Evolutionary conservation across 768 basidiomycete genomes (phyloP), one percentile per base, ranked within the genome.

Genomic region (Mycena crocata): DNA sequence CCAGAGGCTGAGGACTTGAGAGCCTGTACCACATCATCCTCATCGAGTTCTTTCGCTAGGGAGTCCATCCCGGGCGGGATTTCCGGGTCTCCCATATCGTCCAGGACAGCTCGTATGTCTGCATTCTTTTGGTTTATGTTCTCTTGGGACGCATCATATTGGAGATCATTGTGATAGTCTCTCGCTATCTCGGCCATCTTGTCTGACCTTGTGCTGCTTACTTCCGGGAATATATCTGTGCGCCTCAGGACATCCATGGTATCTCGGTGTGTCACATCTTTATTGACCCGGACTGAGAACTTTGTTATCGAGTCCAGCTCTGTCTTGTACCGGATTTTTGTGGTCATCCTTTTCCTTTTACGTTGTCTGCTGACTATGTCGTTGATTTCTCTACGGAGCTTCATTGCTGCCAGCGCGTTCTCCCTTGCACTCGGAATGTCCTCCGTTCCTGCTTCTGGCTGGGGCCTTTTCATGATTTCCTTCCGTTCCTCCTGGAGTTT

Each of bases 101-200:
- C 28, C 31, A 34, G 31, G 3, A 37, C 26, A 6, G 31, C 17
- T 12, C 31, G 28, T 9, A 32, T 30, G 4, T 45, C n/a, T n/a
- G n/a, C n/a, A n/a, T n/a, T n/a, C n/a, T n/a, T n/a, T n/a, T n/a
- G n/a, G n/a, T n/a, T n/a, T n/a, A n/a, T n/a, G n/a, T n/a, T n/a
- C n/a, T n/a, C n/a, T n/a, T n/a, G n/a, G n/a, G n/a, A n/a, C n/a
- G n/a, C 57, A 23, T 59, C 57, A 2, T 15, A 6, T 23, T 67
- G 54, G n/a, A 57, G 48, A 26, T 57, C 55, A 21, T 58, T 42
- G 31, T 62, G 49, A 37, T 62, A 62, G 28, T 51, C 42, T 15
- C 60, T 23, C 8, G 60, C 60, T 15, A 62, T 24, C n/a, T 37
- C 28, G 10, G 57, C 44, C 57, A 59, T 59, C 23, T 45, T 45